phyloP scores from a whole-genome alignment of 495 filamentous ascomycete species.

The Penicillium turbatum region DNA sequence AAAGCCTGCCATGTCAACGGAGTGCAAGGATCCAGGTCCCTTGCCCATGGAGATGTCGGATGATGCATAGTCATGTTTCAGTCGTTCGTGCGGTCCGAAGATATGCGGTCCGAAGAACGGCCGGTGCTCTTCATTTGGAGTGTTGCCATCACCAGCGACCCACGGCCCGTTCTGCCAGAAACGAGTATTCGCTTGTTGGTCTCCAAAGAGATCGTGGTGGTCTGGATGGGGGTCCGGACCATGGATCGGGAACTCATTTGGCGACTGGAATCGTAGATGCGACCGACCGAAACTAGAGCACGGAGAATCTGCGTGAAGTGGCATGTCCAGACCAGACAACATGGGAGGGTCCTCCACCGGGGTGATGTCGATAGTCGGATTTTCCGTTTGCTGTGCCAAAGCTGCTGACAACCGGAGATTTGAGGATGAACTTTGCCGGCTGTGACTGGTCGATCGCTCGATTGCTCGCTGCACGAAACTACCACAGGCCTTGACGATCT shows the following conservation, averaged over 20 bases:
- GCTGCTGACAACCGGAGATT: constrained; percentile 43
- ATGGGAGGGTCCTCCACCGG: constrained; percentile 40
- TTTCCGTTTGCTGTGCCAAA: constrained; percentile 43
- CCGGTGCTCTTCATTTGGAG: constrained; percentile 46
- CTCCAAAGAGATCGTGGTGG: constrained; percentile 47
- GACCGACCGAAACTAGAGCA: constrained; percentile 48
- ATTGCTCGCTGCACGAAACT: constrained; percentile 46
- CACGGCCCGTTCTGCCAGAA: constrained; percentile 49
- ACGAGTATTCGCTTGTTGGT: constrained; percentile 47
- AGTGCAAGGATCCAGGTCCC: constrained; percentile 45
- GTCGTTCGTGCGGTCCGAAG: constrained; percentile 40
- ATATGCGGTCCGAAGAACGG: constrained; percentile 46
- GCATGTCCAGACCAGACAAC: constrained; percentile 39
- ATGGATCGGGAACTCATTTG: constrained; percentile 42
- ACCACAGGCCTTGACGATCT: constrained; percentile 45
- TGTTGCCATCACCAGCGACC: constrained; percentile 46
- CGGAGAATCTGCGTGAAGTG: constrained; percentile 45
- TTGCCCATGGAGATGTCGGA: constrained; percentile 46
- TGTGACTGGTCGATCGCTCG: constrained; percentile 40
- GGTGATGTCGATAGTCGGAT: constrained; percentile 48
- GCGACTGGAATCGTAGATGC: constrained; percentile 45
- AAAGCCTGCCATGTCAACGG: constrained; percentile 48
- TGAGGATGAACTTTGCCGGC: constrained; percentile 40
- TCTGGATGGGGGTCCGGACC: constrained; percentile 40
- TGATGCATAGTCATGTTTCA: constrained; percentile 49